Evolutionary conservation across 148 eudicot species (phyloP).

Genomic region (Heliosperma pusillum): DNA sequence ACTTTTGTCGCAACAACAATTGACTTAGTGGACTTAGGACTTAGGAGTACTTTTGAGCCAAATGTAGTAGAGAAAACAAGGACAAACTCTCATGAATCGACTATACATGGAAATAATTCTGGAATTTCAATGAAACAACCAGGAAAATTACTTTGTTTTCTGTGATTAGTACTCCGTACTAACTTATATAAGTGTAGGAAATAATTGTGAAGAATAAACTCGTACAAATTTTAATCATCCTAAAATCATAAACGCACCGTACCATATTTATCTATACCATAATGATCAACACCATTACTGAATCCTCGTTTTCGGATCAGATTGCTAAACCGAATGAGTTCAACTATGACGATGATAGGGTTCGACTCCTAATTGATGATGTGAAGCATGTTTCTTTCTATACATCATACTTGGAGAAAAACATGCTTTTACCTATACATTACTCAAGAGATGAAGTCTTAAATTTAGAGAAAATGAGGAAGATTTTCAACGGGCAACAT

Average conservation of each 20-base stretch:
- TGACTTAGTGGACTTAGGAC: too few relatives aligned
- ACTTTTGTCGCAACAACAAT: too few relatives aligned
- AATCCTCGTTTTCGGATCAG: neutral
- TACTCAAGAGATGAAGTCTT: neutral
- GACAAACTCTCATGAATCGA: neutral
- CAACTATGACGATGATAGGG: neutral
- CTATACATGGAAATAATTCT: neutral
- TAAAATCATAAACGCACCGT: too few relatives aligned
- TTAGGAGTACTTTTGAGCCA: neutral
- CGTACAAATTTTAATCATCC: too few relatives aligned
- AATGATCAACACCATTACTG: neutral
- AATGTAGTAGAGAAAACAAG: too few relatives aligned
- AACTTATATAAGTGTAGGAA: too few relatives aligned
- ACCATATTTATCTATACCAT: neutral
- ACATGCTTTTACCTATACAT: neutral
- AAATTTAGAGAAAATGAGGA: neutral
- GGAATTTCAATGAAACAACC: neutral
- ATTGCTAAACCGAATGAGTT: neutral
- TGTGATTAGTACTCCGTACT: too few relatives aligned
- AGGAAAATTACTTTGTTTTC: neutral
- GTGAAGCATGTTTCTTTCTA: neutral
- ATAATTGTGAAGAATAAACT: too few relatives aligned
- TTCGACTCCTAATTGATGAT: neutral
- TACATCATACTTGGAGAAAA: neutral
- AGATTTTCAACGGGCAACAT: neutral